Evolutionary conservation across 1,284 basidiomycete species (phyloP), one percentile per base, ranked within the genome.

Genomic region (Taiwanofungus camphoratus): DNA sequence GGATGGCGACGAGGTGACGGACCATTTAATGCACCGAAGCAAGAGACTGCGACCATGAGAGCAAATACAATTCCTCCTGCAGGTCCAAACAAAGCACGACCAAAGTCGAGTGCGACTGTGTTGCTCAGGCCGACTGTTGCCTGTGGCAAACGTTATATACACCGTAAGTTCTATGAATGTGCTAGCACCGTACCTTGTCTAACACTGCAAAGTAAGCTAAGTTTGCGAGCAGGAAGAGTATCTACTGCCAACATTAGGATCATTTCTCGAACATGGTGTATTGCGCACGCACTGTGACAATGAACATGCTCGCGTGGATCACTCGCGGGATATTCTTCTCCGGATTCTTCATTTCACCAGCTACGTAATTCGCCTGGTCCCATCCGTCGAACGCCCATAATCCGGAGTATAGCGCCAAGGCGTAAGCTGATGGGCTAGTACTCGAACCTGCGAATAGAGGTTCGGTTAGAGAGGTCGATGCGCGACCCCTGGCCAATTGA

Each of bases 321-420:
- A 88, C 86, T 44, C 85, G 73, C 0, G 94, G 94, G 36, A 98
- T 84, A 57, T 93, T 92, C 54, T 82, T 86, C 52, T 85, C 81
- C 1, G 90, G 83, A 46, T 87, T 77, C 42, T 77, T 74, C 73
- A 98, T 91, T 62, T 97, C 94, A 20, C 93, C 94, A 5, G 89
- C 91, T 3, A 98, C 89, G 53, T 88, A 97, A 61, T 92, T 85
- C 13, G 77, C 80, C 63, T 87, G 85, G 58, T 93, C 91, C 90
- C 92, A 97, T 0, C 94, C 92, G 60, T 94, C 92, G 56, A 91
- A 92, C 1, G 92, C 92, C 92, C 93, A 99, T 1, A 99, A 66
- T 0, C 92, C 92, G 9, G 91, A 95, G 65, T 98, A 99, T 3
- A 98, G 67, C 0, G 95, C 96, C 9, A 99, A 71, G 3, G 95